Conservation (phyloP, 495 filamentous ascomycete genomes). For the Hypoxylon crocopeplum region DNA sequence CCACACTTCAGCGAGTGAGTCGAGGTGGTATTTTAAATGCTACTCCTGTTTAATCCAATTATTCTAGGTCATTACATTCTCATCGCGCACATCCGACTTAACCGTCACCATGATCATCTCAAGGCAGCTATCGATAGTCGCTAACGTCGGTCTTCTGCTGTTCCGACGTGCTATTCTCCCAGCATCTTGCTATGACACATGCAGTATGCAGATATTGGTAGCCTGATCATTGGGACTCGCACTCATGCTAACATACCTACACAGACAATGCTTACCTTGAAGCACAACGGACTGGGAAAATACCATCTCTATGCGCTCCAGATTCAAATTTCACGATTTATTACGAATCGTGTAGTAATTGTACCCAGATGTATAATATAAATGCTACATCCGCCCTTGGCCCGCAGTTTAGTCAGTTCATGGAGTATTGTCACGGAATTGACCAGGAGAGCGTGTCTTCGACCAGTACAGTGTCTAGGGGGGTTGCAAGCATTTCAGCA, state of each 20-base stretch:
- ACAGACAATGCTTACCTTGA: slow-evolving; percentile 15
- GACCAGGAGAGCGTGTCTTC: no score
- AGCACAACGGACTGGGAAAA: slow-evolving; percentile 2
- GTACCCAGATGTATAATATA: neutral
- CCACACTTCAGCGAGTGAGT: no score
- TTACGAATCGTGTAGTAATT: neutral
- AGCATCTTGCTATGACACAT: slow-evolving; percentile 3
- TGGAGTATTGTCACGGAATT: neutral
- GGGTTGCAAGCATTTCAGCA: neutral
- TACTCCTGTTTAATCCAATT: no score
- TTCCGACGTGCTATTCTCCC: neutral
- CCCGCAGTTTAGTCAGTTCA: neutral
- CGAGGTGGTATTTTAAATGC: no score
- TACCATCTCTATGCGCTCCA: neutral
- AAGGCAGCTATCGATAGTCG: neutral
- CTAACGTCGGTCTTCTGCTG: neutral
- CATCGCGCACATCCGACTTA: no score
- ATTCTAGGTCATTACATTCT: no score
- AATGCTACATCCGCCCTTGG: neutral
- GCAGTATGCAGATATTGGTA: slow-evolving; percentile 9
- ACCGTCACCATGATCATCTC: neutral
- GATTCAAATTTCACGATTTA: neutral
- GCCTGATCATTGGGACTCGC: neutral
- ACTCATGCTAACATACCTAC: neutral
- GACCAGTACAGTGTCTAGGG: no score